A percentile compares a stretch with the other conserved stretches of the same genome.
These are phyloP conservation scores for Maudiozyma pseudohumilis DNA, from an alignment of 805 yeast species.

Conservation along the genomic window DNA sequence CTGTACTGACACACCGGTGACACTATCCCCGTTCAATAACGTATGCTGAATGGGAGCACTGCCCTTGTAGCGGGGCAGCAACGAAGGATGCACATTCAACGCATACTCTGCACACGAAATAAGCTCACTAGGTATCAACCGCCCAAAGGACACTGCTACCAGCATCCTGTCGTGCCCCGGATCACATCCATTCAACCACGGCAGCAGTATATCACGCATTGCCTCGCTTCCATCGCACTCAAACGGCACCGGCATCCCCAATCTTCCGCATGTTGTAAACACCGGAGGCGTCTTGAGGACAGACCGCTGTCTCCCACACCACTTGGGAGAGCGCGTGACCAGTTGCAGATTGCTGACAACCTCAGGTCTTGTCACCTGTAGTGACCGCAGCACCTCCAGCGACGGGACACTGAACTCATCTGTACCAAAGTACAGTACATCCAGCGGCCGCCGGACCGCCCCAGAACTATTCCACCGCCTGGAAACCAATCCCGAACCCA, in stretches of 20 bases:
- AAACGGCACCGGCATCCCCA: constrained; percentile 23
- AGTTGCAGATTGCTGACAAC: constrained; percentile 40
- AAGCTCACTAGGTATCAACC: constrained; percentile 58
- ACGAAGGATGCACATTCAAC: constrained; percentile 85
- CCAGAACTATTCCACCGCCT: too few relatives aligned
- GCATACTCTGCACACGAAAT: constrained; percentile 45
- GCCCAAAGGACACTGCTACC: constrained; percentile 89
- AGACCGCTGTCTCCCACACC: constrained; percentile 48
- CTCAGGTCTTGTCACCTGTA: constrained; percentile 9
- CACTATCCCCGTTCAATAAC: constrained; percentile 47
- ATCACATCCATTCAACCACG: constrained; percentile 7
- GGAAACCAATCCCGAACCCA: too few relatives aligned
- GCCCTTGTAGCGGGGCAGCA: constrained; percentile 75
- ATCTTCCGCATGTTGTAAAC: constrained; percentile 30
- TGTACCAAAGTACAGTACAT: constrained; percentile 67
- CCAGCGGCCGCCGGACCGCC: too few relatives aligned
- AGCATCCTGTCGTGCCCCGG: constrained; percentile 37
- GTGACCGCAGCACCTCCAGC: constrained; percentile 31
- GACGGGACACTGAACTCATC: constrained; percentile 59
- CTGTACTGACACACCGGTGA: constrained; percentile 82
- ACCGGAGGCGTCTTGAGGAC: constrained; percentile 44
- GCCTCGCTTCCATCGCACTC: constrained; percentile 19
- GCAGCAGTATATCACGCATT: constrained; percentile 7
- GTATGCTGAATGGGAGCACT: constrained; percentile 85
- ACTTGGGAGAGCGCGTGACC: constrained; percentile 54